These are phyloP conservation scores for Penicillium malachiteum DNA, from an alignment of 495 filamentous ascomycete species.

Conservation along the genomic window DNA sequence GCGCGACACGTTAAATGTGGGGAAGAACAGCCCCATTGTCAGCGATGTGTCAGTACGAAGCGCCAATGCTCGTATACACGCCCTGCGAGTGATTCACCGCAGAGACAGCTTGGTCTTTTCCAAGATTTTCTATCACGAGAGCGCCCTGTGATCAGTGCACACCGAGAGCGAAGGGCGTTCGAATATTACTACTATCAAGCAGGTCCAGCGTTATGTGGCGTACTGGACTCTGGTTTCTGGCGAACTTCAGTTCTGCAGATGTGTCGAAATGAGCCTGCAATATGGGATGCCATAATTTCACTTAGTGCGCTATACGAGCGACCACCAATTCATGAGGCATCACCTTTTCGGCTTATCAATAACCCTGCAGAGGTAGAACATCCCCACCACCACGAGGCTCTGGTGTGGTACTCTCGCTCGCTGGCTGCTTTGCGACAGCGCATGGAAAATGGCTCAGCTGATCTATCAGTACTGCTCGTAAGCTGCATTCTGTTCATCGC, in stretches of 20 bases:
- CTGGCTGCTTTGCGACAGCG: conserved; percentile 35
- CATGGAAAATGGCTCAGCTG: conserved; percentile 24
- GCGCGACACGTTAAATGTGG: conserved; percentile 17
- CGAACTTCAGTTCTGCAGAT: conserved; percentile 17
- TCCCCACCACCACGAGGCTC: conserved; percentile 16
- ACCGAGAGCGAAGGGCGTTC: conserved; percentile 21
- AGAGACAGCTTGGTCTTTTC: conserved; percentile 1
- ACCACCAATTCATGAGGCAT: conserved; percentile 18
- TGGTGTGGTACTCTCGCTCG: conserved; percentile 47
- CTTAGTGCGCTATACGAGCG: conserved; percentile 23
- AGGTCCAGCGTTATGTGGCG: conserved; percentile 15
- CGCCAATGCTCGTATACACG: conserved; percentile 13
- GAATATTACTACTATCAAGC: conserved; percentile 23
- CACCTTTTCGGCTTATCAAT: conserved; percentile 15
- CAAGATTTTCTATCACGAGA: too few relatives aligned
- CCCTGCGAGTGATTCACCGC: not conserved
- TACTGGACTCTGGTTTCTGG: conserved; percentile 19
- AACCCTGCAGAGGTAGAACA: conserved; percentile 14
- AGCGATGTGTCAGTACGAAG: conserved; percentile 18
- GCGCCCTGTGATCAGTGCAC: too few relatives aligned
- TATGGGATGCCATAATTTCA: conserved; percentile 26
- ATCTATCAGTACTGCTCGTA: conserved; percentile 42
- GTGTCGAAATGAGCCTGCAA: conserved; percentile 21
- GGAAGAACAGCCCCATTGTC: conserved; percentile 19
- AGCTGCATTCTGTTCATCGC: conserved; percentile 55